Percentiles rank a stretch among this genome's conserved stretches.
Conservation (phyloP, 2,329 filamentous ascomycete genomes). For the Escovopsis sp. region DNA sequence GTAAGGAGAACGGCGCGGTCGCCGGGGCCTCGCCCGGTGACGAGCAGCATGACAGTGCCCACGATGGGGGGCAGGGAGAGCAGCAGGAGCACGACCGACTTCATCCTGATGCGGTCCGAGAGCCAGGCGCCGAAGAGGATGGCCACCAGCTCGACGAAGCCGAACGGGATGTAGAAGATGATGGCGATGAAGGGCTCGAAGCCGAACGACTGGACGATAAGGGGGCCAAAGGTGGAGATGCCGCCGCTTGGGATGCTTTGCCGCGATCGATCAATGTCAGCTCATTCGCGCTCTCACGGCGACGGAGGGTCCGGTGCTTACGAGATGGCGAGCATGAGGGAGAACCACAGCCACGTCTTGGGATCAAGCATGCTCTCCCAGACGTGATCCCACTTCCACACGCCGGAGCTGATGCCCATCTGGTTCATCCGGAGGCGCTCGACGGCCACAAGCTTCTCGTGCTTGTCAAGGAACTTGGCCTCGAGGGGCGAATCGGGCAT, state of each 20-base stretch:
- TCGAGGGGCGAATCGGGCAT: conserved; percentile 52
- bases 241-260: conserved; percentile 36
- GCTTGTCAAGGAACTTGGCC: conserved; percentile 38
- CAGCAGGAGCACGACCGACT: conserved; percentile 37
- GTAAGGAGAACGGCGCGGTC: conserved; percentile 35
- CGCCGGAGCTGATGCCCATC: conserved; percentile 23
- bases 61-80: conserved; percentile 42
- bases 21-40: conserved; percentile 27
- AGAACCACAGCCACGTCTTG: conserved; percentile 29
- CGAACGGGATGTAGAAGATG: conserved; percentile 46
- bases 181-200: conserved; percentile 41
- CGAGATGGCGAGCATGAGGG: conserved; percentile 37
- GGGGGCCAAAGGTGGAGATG: conserved; percentile 42
- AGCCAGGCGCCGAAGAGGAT: conserved; percentile 43
- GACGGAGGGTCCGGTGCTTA: conserved; percentile 11
- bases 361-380: conserved; percentile 23
- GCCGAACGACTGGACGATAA: conserved; percentile 44
- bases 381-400: conserved; percentile 28
- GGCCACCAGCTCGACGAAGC: conserved; percentile 43
- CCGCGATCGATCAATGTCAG: background rate
- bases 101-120: conserved; percentile 38
- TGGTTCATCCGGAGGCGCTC: conserved; percentile 40
- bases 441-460: conserved; percentile 43
- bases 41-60: conserved; percentile 39
- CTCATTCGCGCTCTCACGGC: no score